Conservation (phyloP, 2,329 filamentous ascomycete genomes). For the Penicillium sp. region DNA sequence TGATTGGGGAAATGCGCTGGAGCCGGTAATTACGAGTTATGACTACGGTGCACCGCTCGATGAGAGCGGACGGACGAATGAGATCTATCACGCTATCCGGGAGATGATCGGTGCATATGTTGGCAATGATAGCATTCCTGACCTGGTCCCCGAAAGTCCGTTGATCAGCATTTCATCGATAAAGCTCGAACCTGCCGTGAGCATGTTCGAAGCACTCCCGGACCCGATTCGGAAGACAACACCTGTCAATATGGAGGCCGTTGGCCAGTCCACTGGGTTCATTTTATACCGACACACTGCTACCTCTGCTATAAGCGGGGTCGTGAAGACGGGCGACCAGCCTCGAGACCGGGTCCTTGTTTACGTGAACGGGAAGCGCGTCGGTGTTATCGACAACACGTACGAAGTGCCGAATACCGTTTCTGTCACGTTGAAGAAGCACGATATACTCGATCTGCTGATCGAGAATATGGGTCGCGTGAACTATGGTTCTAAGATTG, state of each 20-base stretch:
- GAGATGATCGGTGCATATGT: slow-evolving; percentile 35
- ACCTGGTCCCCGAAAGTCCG: slow-evolving; percentile 35
- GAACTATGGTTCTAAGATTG: slow-evolving; percentile 45
- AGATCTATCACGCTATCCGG: slow-evolving; percentile 39
- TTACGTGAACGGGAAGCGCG: slow-evolving; percentile 46
- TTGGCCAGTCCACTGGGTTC: slow-evolving; percentile 49
- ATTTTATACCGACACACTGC: slow-evolving; percentile 44
- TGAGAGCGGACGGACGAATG: slow-evolving; percentile 50
- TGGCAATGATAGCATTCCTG: slow-evolving; percentile 38
- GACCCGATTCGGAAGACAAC: slow-evolving; percentile 17
- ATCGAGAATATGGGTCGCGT: slow-evolving; percentile 56
- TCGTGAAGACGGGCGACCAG: slow-evolving; percentile 44
- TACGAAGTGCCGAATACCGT: slow-evolving; percentile 44
- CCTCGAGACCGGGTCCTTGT: slow-evolving; percentile 51
- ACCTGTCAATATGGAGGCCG: slow-evolving; percentile 48
- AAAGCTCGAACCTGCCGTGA: slow-evolving; percentile 27
- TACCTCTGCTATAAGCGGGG: slow-evolving; percentile 30
- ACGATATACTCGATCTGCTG: slow-evolving; percentile 23
- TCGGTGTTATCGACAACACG: slow-evolving; percentile 50
- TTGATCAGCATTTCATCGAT: slow-evolving; percentile 39
- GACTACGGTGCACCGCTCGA: slow-evolving; percentile 54
- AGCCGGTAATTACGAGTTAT: slow-evolving; percentile 50
- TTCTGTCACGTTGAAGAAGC: slow-evolving; percentile 33
- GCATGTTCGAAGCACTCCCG: slow-evolving; percentile 37
- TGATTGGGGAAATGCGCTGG: slow-evolving; percentile 43